These are phyloP conservation scores for Gyromitra esculenta DNA, from an alignment of 2,329 filamentous ascomycete genomes.

Conservation along the genomic window DNA sequence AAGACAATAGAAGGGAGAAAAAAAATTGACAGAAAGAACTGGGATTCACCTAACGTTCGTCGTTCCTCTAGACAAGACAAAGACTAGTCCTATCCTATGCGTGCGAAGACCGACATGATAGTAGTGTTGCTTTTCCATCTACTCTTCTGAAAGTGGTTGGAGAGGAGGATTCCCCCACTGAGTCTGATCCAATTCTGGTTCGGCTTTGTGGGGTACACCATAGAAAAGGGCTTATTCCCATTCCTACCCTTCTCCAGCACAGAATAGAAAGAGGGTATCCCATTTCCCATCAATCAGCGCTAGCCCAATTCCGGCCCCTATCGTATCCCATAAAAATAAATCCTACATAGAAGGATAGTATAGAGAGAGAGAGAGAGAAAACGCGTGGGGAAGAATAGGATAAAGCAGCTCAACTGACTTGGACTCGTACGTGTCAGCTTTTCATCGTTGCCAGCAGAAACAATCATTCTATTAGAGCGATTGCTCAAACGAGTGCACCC, in stretches of 20 bases:
- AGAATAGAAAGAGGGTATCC: constrained; percentile 41
- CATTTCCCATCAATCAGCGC: constrained; percentile 1
- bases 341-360: constrained; percentile 16
- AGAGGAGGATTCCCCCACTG: constrained; percentile 25
- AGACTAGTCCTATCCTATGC: constrained; percentile 42
- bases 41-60: constrained; percentile 23
- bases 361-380: constrained; percentile 5
- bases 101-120: constrained; percentile 49
- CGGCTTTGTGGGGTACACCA: constrained; percentile 49
- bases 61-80: constrained; percentile 47
- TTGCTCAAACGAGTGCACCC: constrained; percentile 34
- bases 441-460: constrained; percentile 25
- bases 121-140: constrained; percentile 37
- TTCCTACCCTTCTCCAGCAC: constrained; percentile 23
- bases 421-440: constrained; percentile 37
- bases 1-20: constrained; percentile 33
- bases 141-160: constrained; percentile 42
- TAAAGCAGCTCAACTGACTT: constrained; percentile 44
- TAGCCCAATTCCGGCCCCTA: constrained; percentile 13
- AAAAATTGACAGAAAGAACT: constrained; percentile 38
- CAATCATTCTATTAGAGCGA: constrained; percentile 30
- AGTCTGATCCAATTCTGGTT: constrained; percentile 44
- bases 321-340: constrained; percentile 20
- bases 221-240: constrained; percentile 49
- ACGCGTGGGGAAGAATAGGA: constrained; percentile 11